These are phyloP conservation scores for Suillus subluteus DNA, from an alignment of 768 basidiomycete species.

Conservation along the genomic window DNA sequence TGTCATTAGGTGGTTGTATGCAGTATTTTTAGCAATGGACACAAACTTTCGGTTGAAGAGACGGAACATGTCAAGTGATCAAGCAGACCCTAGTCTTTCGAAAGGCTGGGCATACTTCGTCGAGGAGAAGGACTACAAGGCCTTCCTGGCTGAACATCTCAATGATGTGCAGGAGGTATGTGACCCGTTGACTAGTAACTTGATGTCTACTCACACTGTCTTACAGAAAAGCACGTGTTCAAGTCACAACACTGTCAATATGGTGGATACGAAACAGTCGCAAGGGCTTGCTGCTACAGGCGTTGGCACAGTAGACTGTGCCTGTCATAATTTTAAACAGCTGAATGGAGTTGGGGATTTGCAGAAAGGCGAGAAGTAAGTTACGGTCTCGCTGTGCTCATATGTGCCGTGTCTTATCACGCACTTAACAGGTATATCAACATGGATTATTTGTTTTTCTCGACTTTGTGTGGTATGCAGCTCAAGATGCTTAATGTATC, in stretches of 20 bases:
- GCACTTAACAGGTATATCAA: background rate
- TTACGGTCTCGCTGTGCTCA: too few relatives aligned
- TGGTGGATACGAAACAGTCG: too few relatives aligned
- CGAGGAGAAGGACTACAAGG: constrained; percentile 7
- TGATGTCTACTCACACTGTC: background rate
- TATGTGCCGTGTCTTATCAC: too few relatives aligned
- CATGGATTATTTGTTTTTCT: constrained; percentile 19
- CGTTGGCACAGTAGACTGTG: too few relatives aligned
- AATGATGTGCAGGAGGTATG: constrained; percentile 5
- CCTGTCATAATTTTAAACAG: too few relatives aligned
- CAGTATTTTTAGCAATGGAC: constrained; percentile 15
- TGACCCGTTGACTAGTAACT: background rate
- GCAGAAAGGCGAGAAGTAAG: too few relatives aligned
- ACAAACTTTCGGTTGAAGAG: constrained; percentile 18
- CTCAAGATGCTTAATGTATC: background rate
- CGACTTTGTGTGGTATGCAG: background rate
- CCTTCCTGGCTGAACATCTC: constrained; percentile 8
- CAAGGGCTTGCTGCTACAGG: too few relatives aligned
- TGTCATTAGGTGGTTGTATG: constrained; percentile 7
- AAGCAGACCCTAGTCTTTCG: constrained; percentile 13
- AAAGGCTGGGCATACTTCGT: constrained; percentile 16
- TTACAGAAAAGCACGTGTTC: constrained; percentile 1
- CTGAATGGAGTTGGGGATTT: too few relatives aligned
- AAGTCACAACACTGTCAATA: background rate
- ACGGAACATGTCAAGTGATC: constrained; percentile 4